A percentile compares a stretch with the other conserved stretches of the same genome.
These are phyloP conservation scores for Mucor plumbeus DNA, from an alignment of 371 early-diverging fungal species.

Conservation along the genomic window DNA sequence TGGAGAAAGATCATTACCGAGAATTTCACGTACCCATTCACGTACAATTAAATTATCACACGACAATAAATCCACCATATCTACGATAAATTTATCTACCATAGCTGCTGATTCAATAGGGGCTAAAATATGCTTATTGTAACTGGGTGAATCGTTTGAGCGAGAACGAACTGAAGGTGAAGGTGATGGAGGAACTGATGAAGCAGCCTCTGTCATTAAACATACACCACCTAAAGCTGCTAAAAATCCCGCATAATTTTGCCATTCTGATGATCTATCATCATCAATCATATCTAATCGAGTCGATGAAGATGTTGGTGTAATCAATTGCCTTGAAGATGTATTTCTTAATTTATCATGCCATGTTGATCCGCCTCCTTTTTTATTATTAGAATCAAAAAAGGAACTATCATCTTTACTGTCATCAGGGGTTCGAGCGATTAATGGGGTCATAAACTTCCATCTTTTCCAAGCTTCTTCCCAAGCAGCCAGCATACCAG, in stretches of 20 bases:
- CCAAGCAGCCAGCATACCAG: constrained; percentile 83
- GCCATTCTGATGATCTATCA: constrained; percentile 55
- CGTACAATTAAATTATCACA: constrained; percentile 83
- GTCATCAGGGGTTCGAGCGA: constrained; percentile 45
- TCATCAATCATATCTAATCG: constrained; percentile 31
- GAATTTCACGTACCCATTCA: constrained; percentile 83
- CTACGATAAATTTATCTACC: constrained; percentile 79
- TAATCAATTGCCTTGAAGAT: constrained; percentile 8
- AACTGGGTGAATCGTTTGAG: neutral
- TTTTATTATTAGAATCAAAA: neutral
- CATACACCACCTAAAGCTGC: constrained; percentile 71
- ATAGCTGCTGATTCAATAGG: constrained; percentile 44
- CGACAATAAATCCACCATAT: constrained; percentile 81
- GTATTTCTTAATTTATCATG: constrained; percentile 31
- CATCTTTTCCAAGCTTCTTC: constrained; percentile 83
- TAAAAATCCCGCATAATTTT: constrained; percentile 71
- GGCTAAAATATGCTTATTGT: constrained; percentile 18
- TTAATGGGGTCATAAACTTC: constrained; percentile 55
- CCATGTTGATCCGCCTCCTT: constrained; percentile 20
- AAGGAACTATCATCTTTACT: neutral
- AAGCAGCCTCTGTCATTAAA: constrained; percentile 32
- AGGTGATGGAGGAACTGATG: neutral
- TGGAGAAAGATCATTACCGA: constrained; percentile 82
- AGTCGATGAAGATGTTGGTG: neutral
- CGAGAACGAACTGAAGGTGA: constrained; percentile 1